Base-by-base conservation (phyloP, 306 rosid genomes). In the Trichosanthes truncata region DNA sequence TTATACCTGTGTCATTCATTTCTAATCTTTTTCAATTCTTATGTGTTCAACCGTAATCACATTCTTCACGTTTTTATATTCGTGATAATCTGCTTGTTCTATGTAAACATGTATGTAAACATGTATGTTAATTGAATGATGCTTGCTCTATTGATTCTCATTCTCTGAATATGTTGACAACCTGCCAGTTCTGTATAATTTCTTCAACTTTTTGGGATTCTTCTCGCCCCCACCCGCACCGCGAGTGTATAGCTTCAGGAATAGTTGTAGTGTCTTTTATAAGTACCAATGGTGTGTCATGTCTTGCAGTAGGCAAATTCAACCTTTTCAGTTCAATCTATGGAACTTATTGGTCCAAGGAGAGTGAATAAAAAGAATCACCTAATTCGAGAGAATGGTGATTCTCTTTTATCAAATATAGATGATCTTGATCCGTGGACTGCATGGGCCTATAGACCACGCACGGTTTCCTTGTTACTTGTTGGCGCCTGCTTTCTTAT, bases 381-480 rank as follows among this genome's bases (percentile, higher is more conserved):
- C 84, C 63, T 6, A 68, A 78, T 84, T 77, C 85, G 87, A 83
- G 90, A 82, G 87, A 96, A 91, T 73, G 99, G 97, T 23, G 86
- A 83, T 81, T 81, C 33, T 66, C 88, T 82, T 85, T 81, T 69
- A 63, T 84, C 84, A 48, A 81, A 74, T 79, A 88, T 85, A 9
- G 97, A 91, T 49, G 99, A 93, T n/a, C 84, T 84, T 82, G 99
- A 96, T 90, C 99, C 99, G 15, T 96, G 99, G 99, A 96, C 99
- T 60, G 97, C 99, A 29, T 96, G 98, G 99, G 98, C 99, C 14
- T 96, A 96, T 95, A 96, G 82, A 89, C 99, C 99, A 74, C 99
- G 87, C 9, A 96, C 99, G 0, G 87, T 96, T 80, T 87, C 99
- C 43, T 80, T 96, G 86, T 89, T 96, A 81, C 96, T 95, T 67